These are phyloP conservation scores for Apophysomyces sp. DNA, from an alignment of 371 early-diverging fungal genomes.

Conservation along the genomic window DNA sequence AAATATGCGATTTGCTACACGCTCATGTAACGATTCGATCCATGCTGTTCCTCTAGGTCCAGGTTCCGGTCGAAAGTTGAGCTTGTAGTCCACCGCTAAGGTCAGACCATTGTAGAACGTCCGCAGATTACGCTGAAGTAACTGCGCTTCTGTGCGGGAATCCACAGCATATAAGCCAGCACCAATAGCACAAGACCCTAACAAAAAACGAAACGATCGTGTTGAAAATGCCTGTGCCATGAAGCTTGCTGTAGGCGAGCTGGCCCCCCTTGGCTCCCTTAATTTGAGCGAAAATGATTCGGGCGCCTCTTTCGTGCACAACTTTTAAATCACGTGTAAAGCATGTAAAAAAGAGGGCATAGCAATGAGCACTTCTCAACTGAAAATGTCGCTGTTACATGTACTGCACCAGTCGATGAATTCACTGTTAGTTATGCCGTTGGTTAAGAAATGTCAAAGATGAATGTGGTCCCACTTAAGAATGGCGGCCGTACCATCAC, in stretches of 20 bases:
- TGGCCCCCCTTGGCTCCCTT: background rate
- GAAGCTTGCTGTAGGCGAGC: background rate
- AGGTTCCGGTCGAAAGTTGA: conserved; percentile 66
- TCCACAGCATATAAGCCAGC: conserved; percentile 50
- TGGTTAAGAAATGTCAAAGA: no score
- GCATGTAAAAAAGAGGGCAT: no score
- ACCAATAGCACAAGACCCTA: conserved; percentile 19
- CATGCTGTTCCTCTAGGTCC: conserved; percentile 26
- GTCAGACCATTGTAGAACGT: conserved; percentile 62
- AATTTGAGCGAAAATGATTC: no score
- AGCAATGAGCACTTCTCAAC: no score
- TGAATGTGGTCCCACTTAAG: no score
- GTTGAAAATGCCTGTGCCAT: background rate
- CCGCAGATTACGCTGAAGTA: conserved; percentile 54
- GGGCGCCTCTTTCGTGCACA: no score
- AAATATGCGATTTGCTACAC: conserved; percentile 74
- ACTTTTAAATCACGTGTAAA: no score
- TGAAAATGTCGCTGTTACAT: no score
- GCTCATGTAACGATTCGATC: conserved; percentile 62
- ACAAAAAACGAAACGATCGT: background rate
- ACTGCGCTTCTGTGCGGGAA: conserved; percentile 55
- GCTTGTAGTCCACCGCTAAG: conserved; percentile 70
- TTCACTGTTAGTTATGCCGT: no score
- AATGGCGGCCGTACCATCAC: no score
- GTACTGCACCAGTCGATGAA: no score